phyloP scores from a whole-genome alignment of 352 stramenopile genomes.

The Aphanomyces euteiches region DNA sequence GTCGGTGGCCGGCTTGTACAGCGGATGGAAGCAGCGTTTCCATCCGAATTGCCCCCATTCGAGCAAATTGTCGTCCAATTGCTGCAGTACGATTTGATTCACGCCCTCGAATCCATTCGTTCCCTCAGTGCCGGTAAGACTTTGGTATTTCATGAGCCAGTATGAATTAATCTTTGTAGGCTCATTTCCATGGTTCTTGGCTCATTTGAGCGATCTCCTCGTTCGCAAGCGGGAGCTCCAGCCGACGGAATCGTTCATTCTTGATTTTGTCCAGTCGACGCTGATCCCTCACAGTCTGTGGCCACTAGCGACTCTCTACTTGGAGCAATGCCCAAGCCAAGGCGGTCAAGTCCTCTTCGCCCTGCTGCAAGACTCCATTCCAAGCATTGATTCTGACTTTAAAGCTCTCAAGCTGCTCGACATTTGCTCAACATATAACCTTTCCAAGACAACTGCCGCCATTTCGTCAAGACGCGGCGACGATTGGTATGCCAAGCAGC shows the following conservation, averaged over 20 bases:
- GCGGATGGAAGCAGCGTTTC: conserved; percentile 55
- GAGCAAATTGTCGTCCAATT: conserved; percentile 78
- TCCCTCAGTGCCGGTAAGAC: conserved; percentile 37
- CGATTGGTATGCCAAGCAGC: conserved; percentile 41
- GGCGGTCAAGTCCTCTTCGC: conserved; percentile 45
- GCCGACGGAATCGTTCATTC: conserved; percentile 42
- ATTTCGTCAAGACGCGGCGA: conserved; percentile 45
- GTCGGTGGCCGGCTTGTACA: conserved; percentile 43
- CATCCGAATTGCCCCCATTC: conserved; percentile 59
- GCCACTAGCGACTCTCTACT: conserved; percentile 64
- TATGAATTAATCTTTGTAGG: not conserved
- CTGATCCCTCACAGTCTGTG: conserved; percentile 48
- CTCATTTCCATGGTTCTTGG: conserved; percentile 66
- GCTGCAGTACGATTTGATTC: conserved; percentile 70
- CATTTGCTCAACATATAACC: conserved; percentile 40
- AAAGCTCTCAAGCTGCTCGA: conserved; percentile 56
- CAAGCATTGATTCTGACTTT: conserved; percentile 53
- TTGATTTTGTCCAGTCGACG: conserved; percentile 49
- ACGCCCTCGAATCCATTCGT: conserved; percentile 60
- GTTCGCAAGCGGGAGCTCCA: conserved; percentile 49
- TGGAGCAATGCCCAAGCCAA: conserved; percentile 48
- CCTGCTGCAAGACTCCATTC: conserved; percentile 35
- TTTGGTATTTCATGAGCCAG: conserved; percentile 23
- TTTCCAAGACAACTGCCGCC: conserved; percentile 37
- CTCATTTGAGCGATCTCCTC: conserved; percentile 61